Percentiles rank a stretch among this genome's conserved stretches.
phyloP scores from a whole-genome alignment of 177 flowering plant genomes.

The Vitis hybrid region DNA sequence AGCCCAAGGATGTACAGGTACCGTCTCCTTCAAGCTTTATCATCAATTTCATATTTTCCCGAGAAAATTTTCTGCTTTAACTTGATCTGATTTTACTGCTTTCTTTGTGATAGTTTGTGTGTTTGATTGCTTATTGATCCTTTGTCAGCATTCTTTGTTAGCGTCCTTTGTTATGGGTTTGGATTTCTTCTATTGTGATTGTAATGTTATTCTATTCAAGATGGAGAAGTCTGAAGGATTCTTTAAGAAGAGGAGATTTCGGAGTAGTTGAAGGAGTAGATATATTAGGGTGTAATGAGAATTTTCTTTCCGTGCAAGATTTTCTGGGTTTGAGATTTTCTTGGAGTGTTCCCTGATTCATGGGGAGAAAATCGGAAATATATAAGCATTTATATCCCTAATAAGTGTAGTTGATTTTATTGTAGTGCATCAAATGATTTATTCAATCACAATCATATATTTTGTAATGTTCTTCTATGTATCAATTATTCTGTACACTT shows the following conservation, averaged over 20 bases:
- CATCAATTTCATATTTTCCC: not conserved
- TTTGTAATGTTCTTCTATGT: no score
- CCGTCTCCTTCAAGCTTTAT: not conserved
- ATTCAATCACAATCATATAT: no score
- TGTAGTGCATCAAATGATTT: no score
- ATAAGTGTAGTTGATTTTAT: no score
- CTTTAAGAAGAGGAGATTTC: not conserved
- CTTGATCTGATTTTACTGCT: not conserved
- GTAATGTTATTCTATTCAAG: not conserved
- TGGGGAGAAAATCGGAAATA: no score
- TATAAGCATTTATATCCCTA: no score
- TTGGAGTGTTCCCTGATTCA: no score
- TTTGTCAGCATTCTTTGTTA: no score
- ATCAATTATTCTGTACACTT: no score
- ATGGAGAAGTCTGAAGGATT: not conserved
- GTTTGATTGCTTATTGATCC: not conserved
- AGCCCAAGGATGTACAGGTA: constrained; percentile 51
- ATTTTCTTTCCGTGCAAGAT: not conserved
- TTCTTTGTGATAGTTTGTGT: not conserved
- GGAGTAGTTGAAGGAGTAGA: not conserved
- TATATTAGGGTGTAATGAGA: not conserved
- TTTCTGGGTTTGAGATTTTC: no score
- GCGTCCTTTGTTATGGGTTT: no score
- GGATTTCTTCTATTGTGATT: not conserved
- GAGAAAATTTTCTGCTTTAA: not conserved